These are phyloP conservation scores for Neotropicomus parvogracilis DNA, from an alignment of 1,284 basidiomycete genomes.

Conservation along the genomic window DNA sequence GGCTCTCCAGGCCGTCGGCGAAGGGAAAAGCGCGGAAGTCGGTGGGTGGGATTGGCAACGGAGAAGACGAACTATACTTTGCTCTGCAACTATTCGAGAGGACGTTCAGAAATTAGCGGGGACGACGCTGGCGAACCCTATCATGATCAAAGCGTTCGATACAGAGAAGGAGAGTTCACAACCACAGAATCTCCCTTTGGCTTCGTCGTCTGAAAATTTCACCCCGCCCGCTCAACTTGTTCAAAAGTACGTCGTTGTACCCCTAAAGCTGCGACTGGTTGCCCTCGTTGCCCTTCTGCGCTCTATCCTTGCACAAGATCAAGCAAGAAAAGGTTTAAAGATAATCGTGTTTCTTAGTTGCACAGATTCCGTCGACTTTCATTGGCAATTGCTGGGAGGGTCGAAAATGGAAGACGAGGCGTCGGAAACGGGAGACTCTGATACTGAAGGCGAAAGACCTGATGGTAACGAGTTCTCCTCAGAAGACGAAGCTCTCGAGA, in stretches of 20 bases:
- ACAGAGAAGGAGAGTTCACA: slow-evolving; percentile 36
- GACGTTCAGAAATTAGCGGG: slow-evolving; percentile 94
- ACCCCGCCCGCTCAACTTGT: slow-evolving; percentile 91
- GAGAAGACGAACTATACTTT: slow-evolving; percentile 80
- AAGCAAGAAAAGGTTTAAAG: slow-evolving; percentile 51
- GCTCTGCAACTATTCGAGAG: slow-evolving; percentile 94
- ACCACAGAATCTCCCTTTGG: slow-evolving; percentile 15
- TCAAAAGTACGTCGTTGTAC: slow-evolving; percentile 93
- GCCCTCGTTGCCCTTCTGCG: slow-evolving; percentile 84
- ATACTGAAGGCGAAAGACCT: slow-evolving; percentile 31
- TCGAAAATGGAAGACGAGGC: slow-evolving; percentile 62
- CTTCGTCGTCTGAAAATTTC: slow-evolving; percentile 56
- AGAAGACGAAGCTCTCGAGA: slow-evolving; percentile 21
- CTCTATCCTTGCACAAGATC: slow-evolving; percentile 63
- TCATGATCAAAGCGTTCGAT: slow-evolving; percentile 70
- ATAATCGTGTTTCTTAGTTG: slow-evolving; percentile 96
- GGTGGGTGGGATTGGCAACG: slow-evolving; percentile 85
- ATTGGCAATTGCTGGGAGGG: slow-evolving; percentile 85
- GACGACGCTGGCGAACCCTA: slow-evolving; percentile 66
- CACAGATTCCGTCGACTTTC: slow-evolving; percentile 97
- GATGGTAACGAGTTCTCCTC: slow-evolving; percentile 31
- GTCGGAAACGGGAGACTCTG: slow-evolving; percentile 28
- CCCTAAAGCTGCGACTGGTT: slow-evolving; percentile 91
- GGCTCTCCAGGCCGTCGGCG: slow-evolving; percentile 68
- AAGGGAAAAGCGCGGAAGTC: slow-evolving; percentile 68